phyloP scores from a whole-genome alignment of 805 yeast species.

The Wickerhamiella dianesei region DNA sequence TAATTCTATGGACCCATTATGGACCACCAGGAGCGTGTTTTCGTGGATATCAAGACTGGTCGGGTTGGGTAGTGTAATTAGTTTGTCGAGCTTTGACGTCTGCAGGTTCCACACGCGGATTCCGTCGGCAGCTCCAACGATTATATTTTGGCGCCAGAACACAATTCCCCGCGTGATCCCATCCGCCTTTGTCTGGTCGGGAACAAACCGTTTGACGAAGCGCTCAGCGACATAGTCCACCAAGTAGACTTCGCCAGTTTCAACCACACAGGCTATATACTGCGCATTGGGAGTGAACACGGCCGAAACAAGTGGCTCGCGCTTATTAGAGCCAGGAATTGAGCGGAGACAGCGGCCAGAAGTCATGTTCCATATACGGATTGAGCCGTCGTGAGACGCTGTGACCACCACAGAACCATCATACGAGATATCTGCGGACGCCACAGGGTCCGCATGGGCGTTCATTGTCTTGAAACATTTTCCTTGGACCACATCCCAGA shows the following conservation, averaged over 20 bases:
- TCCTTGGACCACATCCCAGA: conserved; percentile 76
- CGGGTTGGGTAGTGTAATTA: background rate
- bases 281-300: conserved; percentile 68
- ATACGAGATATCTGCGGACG: conserved; percentile 55
- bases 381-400: conserved; percentile 83
- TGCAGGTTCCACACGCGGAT: background rate
- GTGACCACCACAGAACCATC: conserved; percentile 76
- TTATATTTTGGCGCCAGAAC: background rate
- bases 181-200: background rate
- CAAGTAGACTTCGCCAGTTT: conserved; percentile 64
- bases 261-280: conserved; percentile 59
- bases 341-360: conserved; percentile 90
- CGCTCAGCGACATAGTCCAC: conserved; percentile 81
- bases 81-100: background rate
- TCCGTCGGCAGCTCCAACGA: background rate
- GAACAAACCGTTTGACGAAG: conserved; percentile 43
- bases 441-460: conserved; percentile 87
- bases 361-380: conserved; percentile 73
- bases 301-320: conserved; percentile 55
- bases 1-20: background rate
- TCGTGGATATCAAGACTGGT: background rate
- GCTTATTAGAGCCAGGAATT: conserved; percentile 44
- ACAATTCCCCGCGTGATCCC: conserved; percentile 2
- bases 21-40: background rate
- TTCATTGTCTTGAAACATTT: conserved; percentile 62